These are phyloP conservation scores for Scedosporium apiospermum DNA, from an alignment of 2,329 filamentous ascomycete genomes.

Conservation along the genomic window DNA sequence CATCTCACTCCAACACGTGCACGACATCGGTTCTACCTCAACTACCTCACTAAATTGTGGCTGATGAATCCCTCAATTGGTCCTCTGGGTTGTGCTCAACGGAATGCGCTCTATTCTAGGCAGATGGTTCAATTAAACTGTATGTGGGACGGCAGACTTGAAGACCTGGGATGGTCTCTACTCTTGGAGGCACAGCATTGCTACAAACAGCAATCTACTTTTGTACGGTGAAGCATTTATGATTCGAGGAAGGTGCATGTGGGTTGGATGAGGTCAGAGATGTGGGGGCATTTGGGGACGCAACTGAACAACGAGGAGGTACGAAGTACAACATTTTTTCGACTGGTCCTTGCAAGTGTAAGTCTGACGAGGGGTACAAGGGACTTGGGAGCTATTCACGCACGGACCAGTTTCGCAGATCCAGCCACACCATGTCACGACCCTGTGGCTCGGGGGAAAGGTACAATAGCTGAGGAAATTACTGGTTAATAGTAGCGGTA, in stretches of 20 bases:
- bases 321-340: too few relatives aligned
- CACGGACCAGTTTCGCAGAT: not conserved
- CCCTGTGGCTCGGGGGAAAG: not conserved
- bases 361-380: not conserved
- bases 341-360: not conserved
- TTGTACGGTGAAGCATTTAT: not conserved
- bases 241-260: not conserved
- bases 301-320: too few relatives aligned
- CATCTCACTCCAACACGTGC: not conserved
- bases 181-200: not conserved
- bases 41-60: too few relatives aligned
- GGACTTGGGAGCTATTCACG: not conserved
- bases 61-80: too few relatives aligned
- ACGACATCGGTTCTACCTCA: too few relatives aligned
- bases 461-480: not conserved
- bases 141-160: too few relatives aligned
- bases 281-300: not conserved
- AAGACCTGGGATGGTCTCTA: not conserved
- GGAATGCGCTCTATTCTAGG: too few relatives aligned
- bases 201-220: not conserved
- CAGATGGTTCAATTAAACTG: too few relatives aligned
- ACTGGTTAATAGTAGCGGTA: not conserved
- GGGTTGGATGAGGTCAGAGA: constrained; percentile 1
- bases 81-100: too few relatives aligned
- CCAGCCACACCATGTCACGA: not conserved